Base-by-base conservation (phyloP, 2,329 filamentous ascomycete genomes). In the Diplodia mutila region DNA sequence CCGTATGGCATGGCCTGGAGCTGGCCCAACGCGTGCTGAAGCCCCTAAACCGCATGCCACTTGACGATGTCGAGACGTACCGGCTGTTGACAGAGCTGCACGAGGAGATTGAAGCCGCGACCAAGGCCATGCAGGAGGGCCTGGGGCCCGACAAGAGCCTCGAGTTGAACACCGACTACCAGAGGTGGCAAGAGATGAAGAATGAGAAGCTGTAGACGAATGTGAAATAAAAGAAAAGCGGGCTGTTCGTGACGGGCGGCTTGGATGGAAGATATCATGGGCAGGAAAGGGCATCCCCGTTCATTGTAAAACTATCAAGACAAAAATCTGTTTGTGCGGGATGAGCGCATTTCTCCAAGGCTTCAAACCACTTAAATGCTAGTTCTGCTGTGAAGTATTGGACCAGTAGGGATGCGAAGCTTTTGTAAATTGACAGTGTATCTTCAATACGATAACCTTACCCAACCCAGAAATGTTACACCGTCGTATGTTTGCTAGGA, bases 1-100 rank as follows among this genome's bases (percentile, higher is more conserved):
- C 79, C 14, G 71, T 82, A 25, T 81, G 77, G 76, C 80, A 82
- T 67, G 81, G 78, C n/a, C 75, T 84, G n/a, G 74, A 71, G 55
- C 75, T 82, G 4, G 78, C 81, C 1, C 74, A 75, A 61, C 76
- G 76, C 39, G 77, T 83, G n/a, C 42, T 4, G 76, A 83, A 0
- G 78, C 78, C 11, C 42, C 7, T 21, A 8, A 67, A 68, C 4
- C 68, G 78, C 9, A 77, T 80, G 70, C 77, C 76, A 9, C 70
- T 73, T 61, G 70, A 72, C 0, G 66, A 70, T 2, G 72, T 73
- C 5, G 75, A 74, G 16, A 42, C 39, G 7, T 54, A 59, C 21
- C 23, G 18, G 3, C 3, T 9, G 5, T n/a, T 16, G 12, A 16
- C 11, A 0, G 18, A 32, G 21, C 3, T 65, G 7, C 51, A 27